These are phyloP conservation scores for Fusarium annulatum DNA, from an alignment of 2,329 filamentous ascomycete genomes.

Conservation along the genomic window DNA sequence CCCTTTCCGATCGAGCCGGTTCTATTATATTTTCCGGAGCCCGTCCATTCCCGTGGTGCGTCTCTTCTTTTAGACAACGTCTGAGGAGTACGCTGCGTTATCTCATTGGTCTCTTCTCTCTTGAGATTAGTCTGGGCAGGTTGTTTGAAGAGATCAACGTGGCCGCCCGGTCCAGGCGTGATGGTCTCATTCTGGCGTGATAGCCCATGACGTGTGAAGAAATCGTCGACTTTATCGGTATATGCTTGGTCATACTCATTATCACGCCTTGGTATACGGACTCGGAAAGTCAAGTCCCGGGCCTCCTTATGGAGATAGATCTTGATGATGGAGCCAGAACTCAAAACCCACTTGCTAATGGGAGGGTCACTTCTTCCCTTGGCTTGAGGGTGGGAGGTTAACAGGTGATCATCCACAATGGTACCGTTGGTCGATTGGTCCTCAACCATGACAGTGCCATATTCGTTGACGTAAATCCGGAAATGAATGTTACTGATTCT, in stretches of 20 bases:
- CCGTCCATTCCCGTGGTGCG: conserved; percentile 76
- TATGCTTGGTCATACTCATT: conserved; percentile 74
- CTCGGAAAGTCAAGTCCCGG: conserved; percentile 80
- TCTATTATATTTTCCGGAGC: conserved; percentile 86
- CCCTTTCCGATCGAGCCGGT: conserved; percentile 87
- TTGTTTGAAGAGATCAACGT: conserved; percentile 52
- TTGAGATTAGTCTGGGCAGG: conserved; percentile 37
- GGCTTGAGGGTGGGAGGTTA: conserved; percentile 59
- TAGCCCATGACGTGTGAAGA: conserved; percentile 61
- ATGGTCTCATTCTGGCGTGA: conserved; percentile 57
- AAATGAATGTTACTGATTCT: conserved; percentile 96
- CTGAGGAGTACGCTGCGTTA: conserved; percentile 16
- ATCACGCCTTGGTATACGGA: conserved; percentile 83
- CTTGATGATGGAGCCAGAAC: conserved; percentile 77
- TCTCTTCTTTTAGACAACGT: conserved; percentile 44
- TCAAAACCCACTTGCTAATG: conserved; percentile 68
- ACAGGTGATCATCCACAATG: conserved; percentile 77
- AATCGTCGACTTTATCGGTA: conserved; percentile 73
- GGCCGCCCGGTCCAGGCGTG: conserved; percentile 60
- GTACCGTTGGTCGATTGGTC: conserved; percentile 98
- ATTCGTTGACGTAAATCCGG: conserved; percentile 88
- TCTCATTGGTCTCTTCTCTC: conserved; percentile 38
- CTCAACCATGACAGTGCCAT: conserved; percentile 89
- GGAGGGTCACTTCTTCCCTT: conserved; percentile 51
- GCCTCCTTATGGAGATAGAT: conserved; percentile 67